Conservation (phyloP, 805 yeast species). For the Starmerella bombi region DNA sequence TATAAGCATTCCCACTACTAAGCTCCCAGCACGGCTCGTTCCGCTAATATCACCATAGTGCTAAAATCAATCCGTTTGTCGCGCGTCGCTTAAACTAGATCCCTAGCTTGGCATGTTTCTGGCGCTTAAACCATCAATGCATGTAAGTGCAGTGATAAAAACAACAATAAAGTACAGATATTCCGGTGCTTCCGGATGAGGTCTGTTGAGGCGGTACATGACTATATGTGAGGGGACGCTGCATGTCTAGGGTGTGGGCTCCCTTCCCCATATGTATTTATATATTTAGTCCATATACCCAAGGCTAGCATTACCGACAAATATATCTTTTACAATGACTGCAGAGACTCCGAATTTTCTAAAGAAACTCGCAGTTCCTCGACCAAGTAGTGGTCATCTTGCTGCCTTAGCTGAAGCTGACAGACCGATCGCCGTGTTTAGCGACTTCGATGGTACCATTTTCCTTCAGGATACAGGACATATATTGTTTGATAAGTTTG, state of each 20-base stretch:
- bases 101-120: too few relatives aligned
- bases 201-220: not conserved
- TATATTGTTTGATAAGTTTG: conserved; percentile 32
- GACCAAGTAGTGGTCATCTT: conserved; percentile 23
- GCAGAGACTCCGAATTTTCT: conserved; percentile 16
- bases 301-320: not conserved
- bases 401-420: conserved; percentile 22
- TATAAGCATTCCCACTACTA: too few relatives aligned
- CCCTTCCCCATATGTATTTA: not conserved
- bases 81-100: too few relatives aligned
- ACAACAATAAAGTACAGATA: too few relatives aligned
- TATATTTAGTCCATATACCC: not conserved
- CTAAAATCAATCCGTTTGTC: too few relatives aligned
- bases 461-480: conserved; percentile 36
- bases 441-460: conserved; percentile 36
- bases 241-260: not conserved
- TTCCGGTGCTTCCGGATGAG: not conserved
- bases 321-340: not conserved
- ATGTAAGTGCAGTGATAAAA: too few relatives aligned
- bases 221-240: not conserved
- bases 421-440: conserved; percentile 23
- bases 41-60: too few relatives aligned
- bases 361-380: conserved; percentile 19
- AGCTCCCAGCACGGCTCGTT: too few relatives aligned
- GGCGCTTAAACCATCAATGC: too few relatives aligned